Evolutionary conservation across 495 filamentous ascomycete genomes (phyloP), one percentile per base, ranked within the genome.

Genomic region (Penicillium taxi): DNA sequence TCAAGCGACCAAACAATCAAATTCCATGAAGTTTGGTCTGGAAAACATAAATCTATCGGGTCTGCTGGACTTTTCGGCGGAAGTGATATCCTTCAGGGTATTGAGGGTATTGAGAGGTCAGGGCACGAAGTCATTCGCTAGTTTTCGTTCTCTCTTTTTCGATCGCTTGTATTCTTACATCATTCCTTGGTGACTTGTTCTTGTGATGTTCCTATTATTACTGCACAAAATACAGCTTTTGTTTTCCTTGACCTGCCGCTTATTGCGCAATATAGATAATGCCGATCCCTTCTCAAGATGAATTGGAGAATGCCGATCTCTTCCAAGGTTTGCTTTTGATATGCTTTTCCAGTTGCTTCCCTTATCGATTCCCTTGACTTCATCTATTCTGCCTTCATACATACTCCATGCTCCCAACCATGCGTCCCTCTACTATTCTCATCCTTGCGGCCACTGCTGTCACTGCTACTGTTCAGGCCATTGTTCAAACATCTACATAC

Each of bases 21-120:
- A 58, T 98, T 96, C 46, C 90, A 98, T 56, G 89, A 96, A 59
- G 77, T 98, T 8, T 96, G 88, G 93, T 70, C 69, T 9, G 77
- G 80, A 9, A 66, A 73, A 8, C 72, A 66, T 44, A 81, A 74
- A 56, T 64, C 64, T 4, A 71, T 69, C 2, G 58, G 70, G 3
- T 66, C 69, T 13, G 70, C 72, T 8, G 87, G 90, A 5, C 63
- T 86, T 32, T 67, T 95, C 23, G 87, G 84, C 15, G 84, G 89
- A 3, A 94, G 88, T 55, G 78, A 81, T 52, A 94, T 98, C 44
- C 70, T 98, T 9, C 88, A 96, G 56, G 72, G 75, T 9, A 58
- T 90, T 28, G 83, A 93, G 57, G 87, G 86, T 6, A 84, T 91
- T 50, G 86, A 94, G 49, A 81, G 78, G 51, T 81, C 82, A 31